Conservation (phyloP, 768 basidiomycete genomes). For the Gelatoporia subvermispora region DNA sequence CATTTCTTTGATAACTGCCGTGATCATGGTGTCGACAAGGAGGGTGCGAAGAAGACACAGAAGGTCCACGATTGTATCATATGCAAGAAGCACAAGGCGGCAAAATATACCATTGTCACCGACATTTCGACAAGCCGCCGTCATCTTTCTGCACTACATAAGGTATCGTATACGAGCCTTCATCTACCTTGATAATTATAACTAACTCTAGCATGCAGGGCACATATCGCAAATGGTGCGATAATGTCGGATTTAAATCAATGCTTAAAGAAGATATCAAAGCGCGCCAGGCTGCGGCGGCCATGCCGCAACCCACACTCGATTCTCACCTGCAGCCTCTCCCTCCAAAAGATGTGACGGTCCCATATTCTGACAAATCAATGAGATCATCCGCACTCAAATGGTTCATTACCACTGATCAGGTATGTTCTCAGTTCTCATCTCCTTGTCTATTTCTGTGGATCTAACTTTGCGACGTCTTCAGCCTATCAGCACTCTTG, state of each 20-base stretch:
- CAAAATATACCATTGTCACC: background rate
- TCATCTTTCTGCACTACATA: background rate
- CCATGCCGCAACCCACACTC: constrained; percentile 20
- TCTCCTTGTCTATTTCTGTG: no score
- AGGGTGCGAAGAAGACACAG: no score
- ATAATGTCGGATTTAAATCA: constrained; percentile 23
- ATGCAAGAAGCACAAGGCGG: background rate
- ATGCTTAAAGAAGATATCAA: constrained; percentile 23
- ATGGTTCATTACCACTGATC: constrained; percentile 36
- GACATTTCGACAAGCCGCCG: background rate
- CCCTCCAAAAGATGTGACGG: constrained; percentile 11
- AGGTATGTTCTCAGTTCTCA: constrained; percentile 21
- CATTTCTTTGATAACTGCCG: no score
- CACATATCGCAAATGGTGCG: constrained; percentile 25
- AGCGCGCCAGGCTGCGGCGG: constrained; percentile 12
- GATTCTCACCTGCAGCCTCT: constrained; percentile 22
- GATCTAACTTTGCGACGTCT: background rate
- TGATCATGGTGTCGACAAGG: no score
- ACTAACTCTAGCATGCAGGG: background rate
- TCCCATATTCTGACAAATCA: constrained; percentile 26
- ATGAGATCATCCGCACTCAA: constrained; percentile 29
- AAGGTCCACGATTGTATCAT: background rate
- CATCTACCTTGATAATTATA: background rate
- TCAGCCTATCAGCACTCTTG: constrained; percentile 28
- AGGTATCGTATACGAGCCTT: background rate